Evolutionary conservation across 306 rosid species (phyloP).

Genomic region (Prunus salicina): DNA sequence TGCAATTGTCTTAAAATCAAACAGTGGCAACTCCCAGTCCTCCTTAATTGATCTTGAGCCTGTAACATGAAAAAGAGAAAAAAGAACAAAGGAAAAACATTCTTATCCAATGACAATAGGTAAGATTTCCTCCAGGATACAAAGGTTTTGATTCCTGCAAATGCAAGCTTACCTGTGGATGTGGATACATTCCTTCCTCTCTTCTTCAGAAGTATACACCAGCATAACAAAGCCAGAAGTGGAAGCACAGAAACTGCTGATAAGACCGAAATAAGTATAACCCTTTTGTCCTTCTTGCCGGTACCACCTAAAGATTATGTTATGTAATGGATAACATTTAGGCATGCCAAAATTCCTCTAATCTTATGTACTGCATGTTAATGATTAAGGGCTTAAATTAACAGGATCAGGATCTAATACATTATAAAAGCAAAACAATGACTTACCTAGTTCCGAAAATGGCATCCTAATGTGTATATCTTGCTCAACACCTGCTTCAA

Average conservation of each 20-base stretch:
- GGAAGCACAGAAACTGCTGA: slow-evolving; percentile 1
- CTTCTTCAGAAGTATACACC: not conserved
- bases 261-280: not conserved
- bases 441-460: slow-evolving; percentile 30
- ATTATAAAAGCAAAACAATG: not conserved
- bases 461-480: slow-evolving; percentile 34
- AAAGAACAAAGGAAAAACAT: no score
- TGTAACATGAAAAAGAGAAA: not conserved
- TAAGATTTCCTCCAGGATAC: no score
- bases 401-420: not conserved
- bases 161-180: no score
- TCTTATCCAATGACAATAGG: no score
- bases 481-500: slow-evolving; percentile 1
- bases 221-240: not conserved
- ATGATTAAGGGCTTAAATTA: no score
- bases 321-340: no score
- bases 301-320: not conserved
- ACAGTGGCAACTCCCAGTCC: slow-evolving; percentile 43
- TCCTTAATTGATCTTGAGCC: slow-evolving; percentile 21
- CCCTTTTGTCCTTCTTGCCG: not conserved
- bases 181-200: slow-evolving; percentile 11
- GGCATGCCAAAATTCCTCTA: no score
- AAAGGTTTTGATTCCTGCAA: no score
- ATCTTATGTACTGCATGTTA: no score
- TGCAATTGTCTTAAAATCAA: slow-evolving; percentile 37